phyloP scores from a whole-genome alignment of 1,139 yeast genomes.

The Casaregolazyma suthepensis region DNA sequence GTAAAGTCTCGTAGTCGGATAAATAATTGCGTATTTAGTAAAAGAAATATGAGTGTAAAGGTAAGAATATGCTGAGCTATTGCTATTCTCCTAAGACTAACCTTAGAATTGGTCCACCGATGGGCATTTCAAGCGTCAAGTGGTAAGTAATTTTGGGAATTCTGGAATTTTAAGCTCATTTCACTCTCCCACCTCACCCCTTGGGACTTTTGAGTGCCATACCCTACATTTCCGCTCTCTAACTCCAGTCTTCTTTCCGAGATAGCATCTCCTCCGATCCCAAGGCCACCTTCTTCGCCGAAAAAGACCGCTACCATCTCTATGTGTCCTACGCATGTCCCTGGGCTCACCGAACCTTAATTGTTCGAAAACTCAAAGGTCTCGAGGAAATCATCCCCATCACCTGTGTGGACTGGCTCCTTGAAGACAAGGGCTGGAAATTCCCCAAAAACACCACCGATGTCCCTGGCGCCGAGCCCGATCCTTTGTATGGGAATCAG shows the following conservation, averaged over 20 bases:
- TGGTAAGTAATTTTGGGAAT: slow-evolving; percentile 16
- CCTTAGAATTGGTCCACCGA: slow-evolving; percentile 25
- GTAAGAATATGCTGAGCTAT: not conserved
- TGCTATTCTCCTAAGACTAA: not conserved
- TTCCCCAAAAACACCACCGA: slow-evolving; percentile 46
- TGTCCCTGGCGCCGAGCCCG: slow-evolving; percentile 55
- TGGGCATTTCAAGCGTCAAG: slow-evolving; percentile 30
- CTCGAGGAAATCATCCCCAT: slow-evolving; percentile 47
- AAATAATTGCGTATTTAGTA: too few species aligned
- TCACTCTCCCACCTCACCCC: not conserved
- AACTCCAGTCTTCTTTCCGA: slow-evolving; percentile 41
- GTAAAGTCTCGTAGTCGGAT: too few species aligned
- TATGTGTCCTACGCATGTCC: slow-evolving; percentile 90
- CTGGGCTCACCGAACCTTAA: slow-evolving; percentile 88
- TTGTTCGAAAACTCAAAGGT: slow-evolving; percentile 74
- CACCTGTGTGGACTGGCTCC: slow-evolving; percentile 79
- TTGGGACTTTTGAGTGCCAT: not conserved
- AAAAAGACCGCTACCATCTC: slow-evolving; percentile 74
- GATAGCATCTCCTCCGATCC: slow-evolving; percentile 54
- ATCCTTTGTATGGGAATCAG: slow-evolving; percentile 54
- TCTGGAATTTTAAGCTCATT: not conserved
- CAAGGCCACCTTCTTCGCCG: slow-evolving; percentile 64
- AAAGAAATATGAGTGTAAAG: not conserved
- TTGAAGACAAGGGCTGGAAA: slow-evolving; percentile 83
- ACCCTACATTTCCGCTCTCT: not conserved